Base-by-base conservation (phyloP, 2,329 filamentous ascomycete genomes). In the Monilinia vaccinii-corymbosi region DNA sequence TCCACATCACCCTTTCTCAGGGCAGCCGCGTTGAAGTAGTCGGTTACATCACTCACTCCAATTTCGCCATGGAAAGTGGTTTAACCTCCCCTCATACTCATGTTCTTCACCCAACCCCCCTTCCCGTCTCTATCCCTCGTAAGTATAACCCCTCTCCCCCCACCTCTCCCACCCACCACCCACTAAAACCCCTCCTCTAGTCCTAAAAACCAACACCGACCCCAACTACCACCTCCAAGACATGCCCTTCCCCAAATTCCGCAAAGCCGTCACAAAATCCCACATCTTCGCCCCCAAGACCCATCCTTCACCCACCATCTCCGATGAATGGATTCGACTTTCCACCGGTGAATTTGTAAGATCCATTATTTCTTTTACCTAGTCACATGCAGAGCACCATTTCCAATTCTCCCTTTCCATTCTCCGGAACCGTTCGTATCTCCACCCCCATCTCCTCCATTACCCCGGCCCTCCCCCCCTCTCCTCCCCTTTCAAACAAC, bases 321-420 rank as follows among this genome's bases (percentile, higher is more conserved):
- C 81, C 4, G 87, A 91, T 68, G 78, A 88, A 71, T 92, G 88
- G 88, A 74, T 88, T 4, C 79, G 82, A 31, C 79, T 88, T 58
- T 72, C 76, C 1, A 82, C 81, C 16, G 79, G 79, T 1, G 80
- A 81, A 61, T 78, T 16, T 14, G 51, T 55, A 55, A 55, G 51
- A 25, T 16, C 13, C 38, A 31, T 45, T 14, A 18, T 2, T 21
- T 34, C 28, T 32, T 32, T n/a, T 11, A 34, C 32, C 13, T 34
- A 7, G 21, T 16, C 28, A 21, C 7, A 44, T 44, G 4, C 36
- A 16, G 3, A 18, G 7, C 6, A 23, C 18, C 3, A 38, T 28
- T 14, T 7, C 50, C 7, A 1, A 16, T 14, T 31, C 36, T 2
- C 23, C 16, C 7, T 10, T n/a, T n/a, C 2, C 4, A 21, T 9